Conservation (phyloP, 306 rosid genomes). For the Delonix regia region DNA sequence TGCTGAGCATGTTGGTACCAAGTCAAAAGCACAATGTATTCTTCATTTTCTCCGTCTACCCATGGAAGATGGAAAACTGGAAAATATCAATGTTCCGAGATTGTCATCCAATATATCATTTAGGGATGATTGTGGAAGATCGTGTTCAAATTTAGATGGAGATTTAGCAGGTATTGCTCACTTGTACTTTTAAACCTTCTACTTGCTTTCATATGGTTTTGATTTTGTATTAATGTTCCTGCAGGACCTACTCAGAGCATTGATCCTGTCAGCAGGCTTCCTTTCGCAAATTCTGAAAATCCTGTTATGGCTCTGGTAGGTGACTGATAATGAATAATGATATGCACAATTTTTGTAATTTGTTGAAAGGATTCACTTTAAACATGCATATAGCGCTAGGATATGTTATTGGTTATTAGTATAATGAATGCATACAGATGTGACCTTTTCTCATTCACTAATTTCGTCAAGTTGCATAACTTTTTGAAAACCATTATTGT, state of each 20-base stretch:
- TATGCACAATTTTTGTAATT: constrained; percentile 31
- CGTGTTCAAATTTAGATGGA: constrained; percentile 59
- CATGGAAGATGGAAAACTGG: constrained; percentile 88
- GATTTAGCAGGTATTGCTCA: constrained; percentile 69
- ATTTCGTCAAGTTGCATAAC: constrained; percentile 34
- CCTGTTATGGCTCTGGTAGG: constrained; percentile 98
- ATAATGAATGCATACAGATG: not conserved
- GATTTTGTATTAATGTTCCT: constrained; percentile 33
- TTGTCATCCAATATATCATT: constrained; percentile 50
- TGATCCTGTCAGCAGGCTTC: constrained; percentile 67
- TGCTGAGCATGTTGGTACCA: constrained; percentile 89
- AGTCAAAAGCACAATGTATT: constrained; percentile 97
- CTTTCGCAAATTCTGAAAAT: constrained; percentile 95
- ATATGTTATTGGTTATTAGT: constrained; percentile 23
- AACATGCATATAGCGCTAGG: constrained; percentile 17
- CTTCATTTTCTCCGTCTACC: constrained; percentile 97
- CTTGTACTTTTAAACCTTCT: constrained; percentile 32
- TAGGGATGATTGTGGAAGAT: constrained; percentile 57
- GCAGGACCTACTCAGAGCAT: constrained; percentile 66
- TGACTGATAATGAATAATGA: constrained; percentile 37
- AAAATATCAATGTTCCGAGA: constrained; percentile 83
- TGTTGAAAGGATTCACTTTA: constrained; percentile 19
- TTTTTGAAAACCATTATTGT: constrained; percentile 21
- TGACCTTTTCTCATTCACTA: constrained; percentile 1
- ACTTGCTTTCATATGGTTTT: constrained; percentile 31